phyloP scores from a whole-genome alignment of 225 moss, liverwort and hornwort genomes.

The Pleurozium schreberi region DNA sequence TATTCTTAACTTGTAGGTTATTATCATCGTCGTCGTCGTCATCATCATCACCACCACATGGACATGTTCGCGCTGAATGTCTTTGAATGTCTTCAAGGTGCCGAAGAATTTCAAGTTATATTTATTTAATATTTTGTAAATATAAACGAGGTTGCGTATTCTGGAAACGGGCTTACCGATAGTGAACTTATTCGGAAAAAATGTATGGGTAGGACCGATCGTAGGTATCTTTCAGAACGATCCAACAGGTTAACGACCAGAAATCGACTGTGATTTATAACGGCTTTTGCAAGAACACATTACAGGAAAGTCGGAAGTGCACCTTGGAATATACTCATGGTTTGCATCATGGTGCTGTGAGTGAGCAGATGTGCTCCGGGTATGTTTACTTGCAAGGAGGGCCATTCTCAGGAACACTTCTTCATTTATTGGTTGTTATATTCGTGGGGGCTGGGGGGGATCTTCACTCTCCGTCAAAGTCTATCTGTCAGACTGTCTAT shows the following conservation, averaged over 20 bases:
- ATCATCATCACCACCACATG: background rate
- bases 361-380: constrained; percentile 32
- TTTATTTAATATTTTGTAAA: constrained; percentile 6
- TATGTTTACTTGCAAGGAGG: constrained; percentile 36
- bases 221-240: constrained; percentile 7
- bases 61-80: constrained; percentile 12
- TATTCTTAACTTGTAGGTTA: constrained; percentile 3
- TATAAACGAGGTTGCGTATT: constrained; percentile 32
- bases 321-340: constrained; percentile 28
- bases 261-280: constrained; percentile 24
- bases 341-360: constrained; percentile 26
- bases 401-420: constrained; percentile 27
- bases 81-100: constrained; percentile 11
- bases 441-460: constrained; percentile 11
- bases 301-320: constrained; percentile 16
- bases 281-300: constrained; percentile 20
- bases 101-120: constrained; percentile 9
- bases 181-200: constrained; percentile 22
- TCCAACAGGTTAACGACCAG: constrained; percentile 15
- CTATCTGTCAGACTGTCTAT: constrained; percentile 36
- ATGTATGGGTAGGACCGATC: constrained; percentile 21
- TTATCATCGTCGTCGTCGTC: background rate
- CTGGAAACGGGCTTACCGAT: constrained; percentile 36
- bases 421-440: constrained; percentile 51
- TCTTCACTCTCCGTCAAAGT: constrained; percentile 25